Conservation (phyloP, 768 basidiomycete species). For the Lentinus brumalis region DNA sequence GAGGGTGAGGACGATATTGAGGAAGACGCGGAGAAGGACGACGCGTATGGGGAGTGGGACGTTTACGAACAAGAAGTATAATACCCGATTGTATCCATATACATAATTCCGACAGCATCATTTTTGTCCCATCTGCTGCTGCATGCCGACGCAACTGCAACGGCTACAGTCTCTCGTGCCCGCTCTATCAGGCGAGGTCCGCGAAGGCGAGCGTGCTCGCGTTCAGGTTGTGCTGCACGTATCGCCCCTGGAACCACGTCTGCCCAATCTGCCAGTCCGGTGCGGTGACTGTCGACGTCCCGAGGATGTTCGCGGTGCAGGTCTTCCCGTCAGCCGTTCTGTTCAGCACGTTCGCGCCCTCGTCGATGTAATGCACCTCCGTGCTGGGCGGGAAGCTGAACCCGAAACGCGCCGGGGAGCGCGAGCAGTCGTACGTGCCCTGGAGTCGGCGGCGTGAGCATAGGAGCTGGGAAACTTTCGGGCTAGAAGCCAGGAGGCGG, state of each 20-base stretch:
- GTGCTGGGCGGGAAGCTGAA: constrained; percentile 19
- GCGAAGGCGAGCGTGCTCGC: constrained; percentile 14
- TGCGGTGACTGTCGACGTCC: constrained; percentile 11
- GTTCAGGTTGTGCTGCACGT: constrained; percentile 18
- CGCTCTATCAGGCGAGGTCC: background rate
- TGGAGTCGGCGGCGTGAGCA: background rate
- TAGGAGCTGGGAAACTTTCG: background rate
- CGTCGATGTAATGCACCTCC: constrained; percentile 18
- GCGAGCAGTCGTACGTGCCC: constrained; percentile 21
- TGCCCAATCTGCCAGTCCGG: constrained; percentile 18
- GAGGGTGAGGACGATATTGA: constrained; percentile 29
- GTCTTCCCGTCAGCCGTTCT: constrained; percentile 13
- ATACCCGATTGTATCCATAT: background rate
- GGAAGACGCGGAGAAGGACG: constrained; percentile 41
- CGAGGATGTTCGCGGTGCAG: constrained; percentile 20
- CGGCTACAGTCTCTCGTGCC: too few species aligned
- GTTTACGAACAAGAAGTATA: constrained; percentile 74
- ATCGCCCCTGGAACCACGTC: constrained; percentile 22
- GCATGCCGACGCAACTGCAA: too few species aligned
- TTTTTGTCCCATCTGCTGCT: too few species aligned
- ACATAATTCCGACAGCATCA: too few species aligned
- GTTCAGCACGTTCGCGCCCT: constrained; percentile 17
- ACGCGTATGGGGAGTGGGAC: constrained; percentile 47
- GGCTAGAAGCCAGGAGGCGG: background rate
- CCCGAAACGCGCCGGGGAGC: constrained; percentile 14